These are phyloP conservation scores for Castanopsis chinensis DNA, from an alignment of 306 rosid genomes.

Conservation along the genomic window DNA sequence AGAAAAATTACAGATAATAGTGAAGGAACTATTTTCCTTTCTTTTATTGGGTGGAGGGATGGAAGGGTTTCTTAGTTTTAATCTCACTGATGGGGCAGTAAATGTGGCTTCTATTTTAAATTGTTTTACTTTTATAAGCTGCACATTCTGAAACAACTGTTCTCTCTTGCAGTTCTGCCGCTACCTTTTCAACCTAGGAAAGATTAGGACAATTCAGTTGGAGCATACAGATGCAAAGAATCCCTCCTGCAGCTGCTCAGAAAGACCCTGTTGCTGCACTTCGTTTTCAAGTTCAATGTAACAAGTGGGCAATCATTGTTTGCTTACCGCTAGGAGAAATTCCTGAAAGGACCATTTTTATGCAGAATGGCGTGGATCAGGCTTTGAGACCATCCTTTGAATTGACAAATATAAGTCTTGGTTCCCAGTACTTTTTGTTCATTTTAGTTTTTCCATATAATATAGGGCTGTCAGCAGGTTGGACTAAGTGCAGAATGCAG, in stretches of 20 bases:
- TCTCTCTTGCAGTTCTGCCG: constrained; percentile 67
- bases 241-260: constrained; percentile 94
- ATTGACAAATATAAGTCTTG: constrained; percentile 80
- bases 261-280: constrained; percentile 96
- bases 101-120: not conserved
- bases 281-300: constrained; percentile 47
- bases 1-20: not conserved
- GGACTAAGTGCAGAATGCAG: not conserved
- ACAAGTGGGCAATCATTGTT: too few species aligned
- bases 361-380: too few species aligned
- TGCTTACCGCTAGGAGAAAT: too few species aligned
- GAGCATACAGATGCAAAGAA: constrained; percentile 97
- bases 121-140: not conserved
- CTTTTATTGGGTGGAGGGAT: not conserved
- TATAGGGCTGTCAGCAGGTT: not conserved
- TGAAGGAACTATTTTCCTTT: not conserved
- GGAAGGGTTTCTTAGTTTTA: not conserved
- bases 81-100: not conserved
- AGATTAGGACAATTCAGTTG: constrained; percentile 90
- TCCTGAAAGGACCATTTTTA: too few species aligned
- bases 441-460: not conserved
- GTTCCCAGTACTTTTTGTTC: not conserved
- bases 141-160: constrained; percentile 10
- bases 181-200: constrained; percentile 88
- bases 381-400: constrained; percentile 74